Evolutionary conservation across 2,329 filamentous ascomycete genomes (phyloP), one percentile per base, ranked within the genome.

Genomic region (Xylaria hypoxylon): DNA sequence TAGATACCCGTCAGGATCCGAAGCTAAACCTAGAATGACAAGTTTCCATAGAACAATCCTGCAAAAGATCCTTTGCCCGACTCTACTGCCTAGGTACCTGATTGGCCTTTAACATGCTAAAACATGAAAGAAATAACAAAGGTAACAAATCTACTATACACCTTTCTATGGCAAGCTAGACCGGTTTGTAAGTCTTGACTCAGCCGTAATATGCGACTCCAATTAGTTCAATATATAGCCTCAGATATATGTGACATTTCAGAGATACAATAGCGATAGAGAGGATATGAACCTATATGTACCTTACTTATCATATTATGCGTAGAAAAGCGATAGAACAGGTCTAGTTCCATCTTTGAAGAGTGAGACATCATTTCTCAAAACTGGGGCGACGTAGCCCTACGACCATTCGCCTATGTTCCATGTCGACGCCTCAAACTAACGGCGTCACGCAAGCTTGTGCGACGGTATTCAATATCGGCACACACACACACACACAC

Each of bases 401-500:
- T 52, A 52, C 24, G 10, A 28, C 52, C 52, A 38, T 38, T 24
- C 38, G 28, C 24, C 52, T 7, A 48, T 47, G 38, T 61, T 24
- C 56, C n/a, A 48, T 13, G 8, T 5, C 15, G 22, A 28, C 38
- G 44, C 31, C 28, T 38, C 22, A 19, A 33, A 38, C 53, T 19
- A 15, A 24, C 44, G 42, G 52, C 19, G 31, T 22, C 47, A 33
- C 26, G 45, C n/a, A 15, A 22, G 31, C 47, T 5, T 44, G 38
- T 38, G 31, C 17, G 48, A 15, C 31, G 42, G 38, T 22, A 17
- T 33, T 35, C 26, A 48, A 59, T 47, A 59, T 40, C 51, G 52
- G 38, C 53, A 50, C 59, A 22, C 52, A 53, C 51, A 26, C 17
- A 38, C 13, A 22, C 28, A 35, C 24, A 28, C 40, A 24, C 58